These are phyloP conservation scores for Agrocybe praecox DNA, from an alignment of 768 basidiomycete genomes.

Conservation along the genomic window DNA sequence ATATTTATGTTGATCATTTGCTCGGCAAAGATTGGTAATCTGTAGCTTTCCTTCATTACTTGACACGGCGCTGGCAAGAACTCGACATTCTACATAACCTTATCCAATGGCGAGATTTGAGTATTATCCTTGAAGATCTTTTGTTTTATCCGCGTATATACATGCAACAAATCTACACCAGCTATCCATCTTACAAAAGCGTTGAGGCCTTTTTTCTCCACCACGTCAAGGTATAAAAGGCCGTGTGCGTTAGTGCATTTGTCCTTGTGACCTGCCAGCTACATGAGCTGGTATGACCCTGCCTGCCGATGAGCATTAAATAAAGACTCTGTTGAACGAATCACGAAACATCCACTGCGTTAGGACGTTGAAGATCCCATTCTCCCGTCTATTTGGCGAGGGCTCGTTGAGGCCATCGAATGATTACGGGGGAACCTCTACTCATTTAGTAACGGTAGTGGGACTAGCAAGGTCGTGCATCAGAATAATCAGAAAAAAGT, in stretches of 20 bases:
- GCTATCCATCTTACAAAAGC: conserved; percentile 23
- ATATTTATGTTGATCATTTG: too few species aligned
- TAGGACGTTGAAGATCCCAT: conserved; percentile 73
- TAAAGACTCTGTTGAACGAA: conserved; percentile 52
- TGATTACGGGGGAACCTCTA: conserved; percentile 30
- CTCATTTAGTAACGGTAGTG: conserved; percentile 50
- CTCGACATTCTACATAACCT: too few species aligned
- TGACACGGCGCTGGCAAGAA: too few species aligned
- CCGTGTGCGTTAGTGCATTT: conserved; percentile 1
- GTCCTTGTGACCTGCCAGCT: conserved; percentile 23
- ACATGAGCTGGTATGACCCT: conserved; percentile 35
- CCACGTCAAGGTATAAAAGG: conserved; percentile 12
- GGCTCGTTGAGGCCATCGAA: conserved; percentile 81
- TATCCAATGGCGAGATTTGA: too few species aligned
- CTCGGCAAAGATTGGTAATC: too few species aligned
- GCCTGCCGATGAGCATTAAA: conserved; percentile 47
- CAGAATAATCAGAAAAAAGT: background rate
- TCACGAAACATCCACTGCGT: conserved; percentile 46
- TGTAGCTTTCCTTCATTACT: too few species aligned
- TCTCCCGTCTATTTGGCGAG: conserved; percentile 57
- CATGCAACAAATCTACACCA: conserved; percentile 9
- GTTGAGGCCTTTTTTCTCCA: conserved; percentile 53
- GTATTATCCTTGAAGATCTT: background rate
- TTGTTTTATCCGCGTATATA: background rate
- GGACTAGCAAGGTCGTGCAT: conserved; percentile 19